Percentiles rank a stretch among this genome's conserved stretches.
phyloP scores from a whole-genome alignment of 2,329 filamentous ascomycete genomes.

The Fusarium sarcochroum region DNA sequence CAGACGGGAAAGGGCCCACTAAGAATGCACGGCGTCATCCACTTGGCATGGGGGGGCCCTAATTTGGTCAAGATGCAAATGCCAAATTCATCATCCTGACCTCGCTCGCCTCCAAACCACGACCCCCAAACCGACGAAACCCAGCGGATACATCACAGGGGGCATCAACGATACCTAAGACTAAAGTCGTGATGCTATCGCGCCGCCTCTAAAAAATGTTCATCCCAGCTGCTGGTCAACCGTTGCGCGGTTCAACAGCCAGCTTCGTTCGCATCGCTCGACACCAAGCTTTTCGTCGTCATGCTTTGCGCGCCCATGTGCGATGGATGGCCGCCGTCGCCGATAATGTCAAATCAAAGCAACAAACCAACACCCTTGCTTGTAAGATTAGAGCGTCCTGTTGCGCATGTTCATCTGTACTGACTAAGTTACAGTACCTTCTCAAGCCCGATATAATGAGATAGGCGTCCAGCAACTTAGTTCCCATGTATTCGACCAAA shows the following conservation, averaged over 20 bases:
- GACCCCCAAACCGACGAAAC: slow-evolving; percentile 8
- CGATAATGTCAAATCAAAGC: slow-evolving; percentile 38
- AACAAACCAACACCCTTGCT: slow-evolving; percentile 55
- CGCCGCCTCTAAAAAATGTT: slow-evolving; percentile 50
- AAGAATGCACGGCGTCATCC: slow-evolving; percentile 39
- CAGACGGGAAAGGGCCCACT: slow-evolving; percentile 24
- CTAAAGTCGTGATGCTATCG: slow-evolving; percentile 46
- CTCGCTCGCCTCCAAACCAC: slow-evolving; percentile 21
- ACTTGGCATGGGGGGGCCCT: slow-evolving; percentile 34
- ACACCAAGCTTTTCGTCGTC: slow-evolving; percentile 59
- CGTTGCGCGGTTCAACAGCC: slow-evolving; percentile 59
- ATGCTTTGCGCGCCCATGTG: slow-evolving; percentile 54
- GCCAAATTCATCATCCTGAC: slow-evolving; percentile 40
- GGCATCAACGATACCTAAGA: slow-evolving; percentile 12
- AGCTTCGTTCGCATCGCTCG: slow-evolving; percentile 67
- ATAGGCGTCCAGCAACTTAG: slow-evolving; percentile 96
- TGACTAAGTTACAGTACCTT: slow-evolving; percentile 56
- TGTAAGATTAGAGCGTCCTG: slow-evolving; percentile 52
- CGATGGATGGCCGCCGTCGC: slow-evolving; percentile 62
- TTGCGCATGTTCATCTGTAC: neutral
- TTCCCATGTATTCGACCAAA: slow-evolving; percentile 82
- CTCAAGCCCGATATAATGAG: slow-evolving; percentile 84
- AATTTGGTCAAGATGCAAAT: slow-evolving; percentile 36
- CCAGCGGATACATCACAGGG: slow-evolving; percentile 24
- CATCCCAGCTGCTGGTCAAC: slow-evolving; percentile 51